Conservation (phyloP, 768 basidiomycete genomes). For the Termitomyces titanicus region DNA sequence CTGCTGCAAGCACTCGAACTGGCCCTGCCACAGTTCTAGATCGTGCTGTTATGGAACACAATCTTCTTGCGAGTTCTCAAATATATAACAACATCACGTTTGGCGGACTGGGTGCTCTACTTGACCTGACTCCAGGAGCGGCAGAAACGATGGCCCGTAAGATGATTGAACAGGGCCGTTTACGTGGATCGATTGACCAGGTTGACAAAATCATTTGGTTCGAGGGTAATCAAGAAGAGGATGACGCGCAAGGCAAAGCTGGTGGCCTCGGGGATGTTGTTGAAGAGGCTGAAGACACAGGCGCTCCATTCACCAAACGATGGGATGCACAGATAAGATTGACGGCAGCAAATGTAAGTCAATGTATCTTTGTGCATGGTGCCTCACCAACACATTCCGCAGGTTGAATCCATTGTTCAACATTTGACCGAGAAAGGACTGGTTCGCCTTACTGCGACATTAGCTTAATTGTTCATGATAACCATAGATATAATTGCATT, state of each 20-base stretch:
- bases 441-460: slow-evolving; percentile 34
- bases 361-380: slow-evolving; percentile 1
- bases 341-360: slow-evolving; percentile 78
- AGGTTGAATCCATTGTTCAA: slow-evolving; percentile 90
- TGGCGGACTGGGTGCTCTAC: slow-evolving; percentile 82
- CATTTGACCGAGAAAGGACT: slow-evolving; percentile 71
- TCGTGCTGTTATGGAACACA: slow-evolving; percentile 98
- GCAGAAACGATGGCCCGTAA: slow-evolving; percentile 97
- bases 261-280: slow-evolving; percentile 90
- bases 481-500: slow-evolving; percentile 23
- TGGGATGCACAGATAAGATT: slow-evolving; percentile 95
- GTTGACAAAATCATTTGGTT: slow-evolving; percentile 95
- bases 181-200: slow-evolving; percentile 93
- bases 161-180: slow-evolving; percentile 97
- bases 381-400: background rate
- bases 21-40: slow-evolving; percentile 96
- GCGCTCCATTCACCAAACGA: slow-evolving; percentile 85
- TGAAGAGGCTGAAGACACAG: slow-evolving; percentile 84
- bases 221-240: slow-evolving; percentile 81
- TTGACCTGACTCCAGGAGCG: slow-evolving; percentile 87
- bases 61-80: slow-evolving; percentile 92
- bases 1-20: slow-evolving; percentile 68
- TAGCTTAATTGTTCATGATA: slow-evolving; percentile 16
- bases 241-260: slow-evolving; percentile 91
- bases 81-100: slow-evolving; percentile 99